Conservation (phyloP, 805 yeast genomes). For the Starmerella floricola region DNA sequence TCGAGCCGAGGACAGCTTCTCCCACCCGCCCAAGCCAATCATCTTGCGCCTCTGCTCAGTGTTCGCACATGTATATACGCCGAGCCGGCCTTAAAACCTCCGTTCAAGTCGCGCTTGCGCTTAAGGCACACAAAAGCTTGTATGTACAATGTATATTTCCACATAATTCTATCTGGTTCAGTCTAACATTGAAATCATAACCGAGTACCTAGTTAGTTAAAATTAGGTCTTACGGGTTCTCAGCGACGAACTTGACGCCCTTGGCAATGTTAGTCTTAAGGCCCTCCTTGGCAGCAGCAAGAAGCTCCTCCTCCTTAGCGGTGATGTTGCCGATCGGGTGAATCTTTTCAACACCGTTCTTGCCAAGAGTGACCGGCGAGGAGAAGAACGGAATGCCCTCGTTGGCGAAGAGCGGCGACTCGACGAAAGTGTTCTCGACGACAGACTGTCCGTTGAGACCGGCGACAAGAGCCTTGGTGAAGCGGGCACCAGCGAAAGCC, state of each 20-base stretch:
- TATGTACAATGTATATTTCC: too few species aligned
- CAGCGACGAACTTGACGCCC: constrained; percentile 70
- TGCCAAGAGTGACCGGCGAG: constrained; percentile 85
- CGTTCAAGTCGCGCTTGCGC: too few species aligned
- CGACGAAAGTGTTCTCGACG: constrained; percentile 45
- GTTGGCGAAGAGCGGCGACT: constrained; percentile 63
- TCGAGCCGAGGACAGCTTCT: too few species aligned
- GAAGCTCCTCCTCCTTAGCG: constrained; percentile 71
- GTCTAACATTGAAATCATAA: too few species aligned
- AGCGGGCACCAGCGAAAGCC: constrained; percentile 85
- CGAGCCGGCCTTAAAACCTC: too few species aligned
- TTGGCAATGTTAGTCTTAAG: constrained; percentile 77
- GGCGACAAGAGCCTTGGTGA: constrained; percentile 43
- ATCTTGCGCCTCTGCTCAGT: too few species aligned
- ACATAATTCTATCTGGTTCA: too few species aligned
- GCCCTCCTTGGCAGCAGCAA: constrained; percentile 72
- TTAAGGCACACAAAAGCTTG: too few species aligned
- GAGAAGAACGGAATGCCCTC: constrained; percentile 98
- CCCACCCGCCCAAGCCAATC: too few species aligned
- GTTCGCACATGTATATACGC: too few species aligned
- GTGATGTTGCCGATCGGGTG: constrained; percentile 69
- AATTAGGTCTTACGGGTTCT: constrained; percentile 29
- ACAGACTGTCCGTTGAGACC: constrained; percentile 34
- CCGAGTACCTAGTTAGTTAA: too few species aligned
- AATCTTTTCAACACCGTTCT: constrained; percentile 72